Conservation (phyloP, 2,329 filamentous ascomycete species). For the Diaporthe citri region DNA sequence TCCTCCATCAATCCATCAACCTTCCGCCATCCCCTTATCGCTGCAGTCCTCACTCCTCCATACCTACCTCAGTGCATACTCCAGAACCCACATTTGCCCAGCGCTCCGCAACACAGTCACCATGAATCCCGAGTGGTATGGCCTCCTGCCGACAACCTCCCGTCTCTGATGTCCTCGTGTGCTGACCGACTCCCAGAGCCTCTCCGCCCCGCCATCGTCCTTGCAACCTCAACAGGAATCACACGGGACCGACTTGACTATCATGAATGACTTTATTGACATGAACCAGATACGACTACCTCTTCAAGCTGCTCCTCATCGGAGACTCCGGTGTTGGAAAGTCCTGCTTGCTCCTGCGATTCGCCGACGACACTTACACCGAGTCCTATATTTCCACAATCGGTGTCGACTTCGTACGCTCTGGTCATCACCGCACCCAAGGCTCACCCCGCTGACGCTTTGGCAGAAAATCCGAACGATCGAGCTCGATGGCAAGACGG, state of each 20-base stretch:
- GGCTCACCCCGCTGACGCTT: constrained; percentile 47
- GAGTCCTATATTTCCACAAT: constrained; percentile 99
- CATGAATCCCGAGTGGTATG: constrained; percentile 96
- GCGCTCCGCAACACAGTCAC: constrained; percentile 56
- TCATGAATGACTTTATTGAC: constrained; percentile 43
- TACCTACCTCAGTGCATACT: constrained; percentile 35
- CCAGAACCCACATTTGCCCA: constrained; percentile 12
- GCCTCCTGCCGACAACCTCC: constrained; percentile 50
- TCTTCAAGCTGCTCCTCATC: constrained; percentile 99
- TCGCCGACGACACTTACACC: constrained; percentile 99
- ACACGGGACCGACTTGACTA: not conserved
- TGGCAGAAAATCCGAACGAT: constrained; percentile 98
- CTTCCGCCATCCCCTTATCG: constrained; percentile 34
- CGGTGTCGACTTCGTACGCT: constrained; percentile 96
- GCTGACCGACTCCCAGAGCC: constrained; percentile 42
- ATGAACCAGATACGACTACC: constrained; percentile 93
- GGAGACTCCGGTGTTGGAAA: constrained; percentile 99
- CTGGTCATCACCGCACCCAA: not conserved
- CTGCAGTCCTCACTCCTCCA: constrained; percentile 34
- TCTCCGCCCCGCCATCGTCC: constrained; percentile 25
- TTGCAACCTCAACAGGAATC: not conserved
- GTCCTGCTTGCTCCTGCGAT: constrained; percentile 97
- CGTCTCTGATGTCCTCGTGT: constrained; percentile 39
- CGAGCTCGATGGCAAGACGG: constrained; percentile 99
- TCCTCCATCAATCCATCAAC: constrained; percentile 39